These are phyloP conservation scores for Pseudocercospora vitis DNA, from an alignment of 2,329 filamentous ascomycete species.

Conservation along the genomic window DNA sequence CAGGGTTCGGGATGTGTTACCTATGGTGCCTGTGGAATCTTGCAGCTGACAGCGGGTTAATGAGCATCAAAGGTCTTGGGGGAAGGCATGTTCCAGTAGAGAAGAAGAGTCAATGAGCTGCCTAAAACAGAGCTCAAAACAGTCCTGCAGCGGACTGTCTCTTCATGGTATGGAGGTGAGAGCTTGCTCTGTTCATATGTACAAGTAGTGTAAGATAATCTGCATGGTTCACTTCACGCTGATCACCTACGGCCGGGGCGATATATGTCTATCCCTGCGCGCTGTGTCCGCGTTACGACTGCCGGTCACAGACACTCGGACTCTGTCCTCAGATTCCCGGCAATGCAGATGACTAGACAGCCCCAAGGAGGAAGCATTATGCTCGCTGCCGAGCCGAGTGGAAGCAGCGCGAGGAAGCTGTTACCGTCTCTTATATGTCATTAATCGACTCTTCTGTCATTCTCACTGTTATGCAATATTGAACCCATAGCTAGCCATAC, in stretches of 20 bases:
- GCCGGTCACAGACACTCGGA: too few species aligned
- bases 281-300: too few species aligned
- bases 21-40: slow-evolving; percentile 82
- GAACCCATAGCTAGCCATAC: slow-evolving; percentile 94
- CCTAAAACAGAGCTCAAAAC: background rate
- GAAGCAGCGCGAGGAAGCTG: too few species aligned
- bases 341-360: too few species aligned
- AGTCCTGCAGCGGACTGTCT: too few species aligned
- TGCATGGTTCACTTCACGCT: slow-evolving; percentile 9
- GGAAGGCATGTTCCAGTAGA: slow-evolving; percentile 29
- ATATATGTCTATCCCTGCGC: slow-evolving; percentile 1
- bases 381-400: too few species aligned
- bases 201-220: slow-evolving; percentile 22
- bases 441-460: background rate
- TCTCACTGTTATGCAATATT: slow-evolving; percentile 47
- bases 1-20: slow-evolving; percentile 84
- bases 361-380: too few species aligned
- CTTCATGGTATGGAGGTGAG: slow-evolving; percentile 8
- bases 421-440: too few species aligned
- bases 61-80: slow-evolving; percentile 24
- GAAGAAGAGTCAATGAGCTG: slow-evolving; percentile 44
- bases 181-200: slow-evolving; percentile 12
- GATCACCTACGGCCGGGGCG: too few species aligned
- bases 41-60: slow-evolving; percentile 57
- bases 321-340: too few species aligned